Base-by-base conservation (phyloP, 2,329 filamentous ascomycete genomes). In the Alternaria rosae region DNA sequence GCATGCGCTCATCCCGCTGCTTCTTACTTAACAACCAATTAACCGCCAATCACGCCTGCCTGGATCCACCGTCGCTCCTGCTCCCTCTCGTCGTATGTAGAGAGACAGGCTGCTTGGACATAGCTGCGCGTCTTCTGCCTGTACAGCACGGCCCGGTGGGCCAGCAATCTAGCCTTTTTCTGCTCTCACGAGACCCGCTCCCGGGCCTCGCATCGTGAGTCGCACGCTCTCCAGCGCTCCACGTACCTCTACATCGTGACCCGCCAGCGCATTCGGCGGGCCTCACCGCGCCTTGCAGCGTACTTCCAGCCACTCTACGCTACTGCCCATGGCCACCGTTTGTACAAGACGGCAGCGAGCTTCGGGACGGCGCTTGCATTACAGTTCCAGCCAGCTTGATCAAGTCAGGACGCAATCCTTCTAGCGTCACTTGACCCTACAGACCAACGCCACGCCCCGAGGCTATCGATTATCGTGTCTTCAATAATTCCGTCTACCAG, bases 141-240 rank as follows among this genome's bases (percentile, higher is more conserved):
- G 64, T 62, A 65, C 52, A 57, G 59, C 54, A 64, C 73, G 73
- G 73, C 66, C 73, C 73, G 72, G 61, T 65, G 65, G 60, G 63
- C 70, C 72, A 64, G 41, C 62, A 59, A 56, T 62, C 67, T 74
- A 75, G 71, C 71, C 73, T 54, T 54, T 64, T 71, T 71, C 61
- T 64, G 71, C 71, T 69, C 51, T 72, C 71, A 76, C 74, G 70
- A 76, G 74, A 76, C 74, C 71, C 65, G 65, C 60, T 63, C 60
- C 48, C 65, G 63, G 68, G 62, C 70, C 62, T 71, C 69, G 70
- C 60, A 57, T 66, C 56, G 62, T 54, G 51, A 32, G 68, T 61
- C 61, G 58, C 58, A 68, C 62, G 57, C 65, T 61, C 57, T 58
- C 42, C 67, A 69, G 66, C 61, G 59, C 61, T 69, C 73, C 62